Evolutionary conservation across 495 filamentous ascomycete species (phyloP), one percentile per base, ranked within the genome.

Genomic region (Friedmanniomyces endolithicus): DNA sequence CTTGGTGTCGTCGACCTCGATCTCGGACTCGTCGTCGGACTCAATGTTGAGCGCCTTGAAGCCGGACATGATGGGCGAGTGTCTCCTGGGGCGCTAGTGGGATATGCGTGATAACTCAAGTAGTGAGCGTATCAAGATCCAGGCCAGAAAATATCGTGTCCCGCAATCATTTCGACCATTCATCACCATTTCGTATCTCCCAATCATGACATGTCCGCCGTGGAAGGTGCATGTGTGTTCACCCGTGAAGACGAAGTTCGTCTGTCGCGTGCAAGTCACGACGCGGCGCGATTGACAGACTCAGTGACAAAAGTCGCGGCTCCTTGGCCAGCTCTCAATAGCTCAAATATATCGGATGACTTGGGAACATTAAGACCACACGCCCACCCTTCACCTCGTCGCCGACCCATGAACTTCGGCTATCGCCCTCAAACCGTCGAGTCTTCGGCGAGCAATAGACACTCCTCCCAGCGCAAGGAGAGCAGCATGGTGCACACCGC

Each of bases 1-100:
- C 70, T 86, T 89, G 43, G 89, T 96, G 57, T 90, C 87, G 63
- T 99, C 92, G 64, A 95, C 71, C 69, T 96, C 92, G 62, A 92
- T 87, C 59, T 94, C 88, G 59, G 83, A 74, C 49, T 84, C 86
- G 58, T 92, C 87, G 64, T 95, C 92, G 8, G 87, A 88, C 64
- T 94, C 88, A 64, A 96, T 79, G 60, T 97, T 97, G 65, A 96
- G 77, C 41, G 92, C 85, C 35, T 81, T 79, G 66, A 88, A 96
- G 60, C 76, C 69, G 40, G 81, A 73, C 82, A 62, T 62, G 40
- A 9, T 60, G 2, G 74, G 44, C 23, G 19, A 22, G 6, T 3
- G 17, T 27, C 6, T 27, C 17, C 44, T 16, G 24, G 19, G 2
- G 44, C 12, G n/a, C 44, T 47, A 1, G 19, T 8, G 23, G 3